Evolutionary conservation across 2,329 filamentous ascomycete genomes (phyloP), one percentile per base, ranked within the genome.

Genomic region (Aspergillus sergii): DNA sequence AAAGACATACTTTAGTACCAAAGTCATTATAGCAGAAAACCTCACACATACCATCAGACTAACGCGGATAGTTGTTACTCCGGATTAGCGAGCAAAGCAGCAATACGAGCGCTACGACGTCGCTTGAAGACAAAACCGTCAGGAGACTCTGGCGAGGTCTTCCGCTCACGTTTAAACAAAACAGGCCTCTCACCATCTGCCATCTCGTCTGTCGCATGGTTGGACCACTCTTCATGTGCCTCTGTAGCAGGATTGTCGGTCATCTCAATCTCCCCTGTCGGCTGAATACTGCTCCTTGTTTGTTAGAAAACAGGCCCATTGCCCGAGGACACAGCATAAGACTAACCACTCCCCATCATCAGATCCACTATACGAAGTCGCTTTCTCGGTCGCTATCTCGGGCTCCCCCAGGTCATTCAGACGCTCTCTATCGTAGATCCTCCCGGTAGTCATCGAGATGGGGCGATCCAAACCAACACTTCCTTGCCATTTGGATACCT

Each of bases 81-180:
- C 1, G 32, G 8, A 26, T 41, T 51, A 14, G 45, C 19, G 32
- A 59, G 21, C 34, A 59, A 36, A 28, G 54, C 55, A 26, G 60
- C 60, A 28, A 61, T 53, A 10, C 60, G 54, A 39, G 60, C 60
- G 28, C 60, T 61, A 26, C 60, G 60, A 28, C 60, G 60, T 57
- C 60, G 28, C 45, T 61, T 58, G n/a, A 21, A 46, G 28, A 48
- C 19, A 41, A 34, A 43, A 1, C 39, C 45, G n/a, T 55, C 50
- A 4, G 36, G n/a, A 23, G 32, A 55, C 11, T 26, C 51, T n/a
- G 32, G n/a, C 28, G 30, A 34, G n/a, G n/a, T 23, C 32, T 39
- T 55, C 23, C 51, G 51, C 32, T 55, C 51, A 23, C 51, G 51
- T 26, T 55, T 55, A 26, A 55, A 55, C 30, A 55, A 21, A 55